phyloP scores from a whole-genome alignment of 805 yeast genomes.

The Ogataea allantospora region DNA sequence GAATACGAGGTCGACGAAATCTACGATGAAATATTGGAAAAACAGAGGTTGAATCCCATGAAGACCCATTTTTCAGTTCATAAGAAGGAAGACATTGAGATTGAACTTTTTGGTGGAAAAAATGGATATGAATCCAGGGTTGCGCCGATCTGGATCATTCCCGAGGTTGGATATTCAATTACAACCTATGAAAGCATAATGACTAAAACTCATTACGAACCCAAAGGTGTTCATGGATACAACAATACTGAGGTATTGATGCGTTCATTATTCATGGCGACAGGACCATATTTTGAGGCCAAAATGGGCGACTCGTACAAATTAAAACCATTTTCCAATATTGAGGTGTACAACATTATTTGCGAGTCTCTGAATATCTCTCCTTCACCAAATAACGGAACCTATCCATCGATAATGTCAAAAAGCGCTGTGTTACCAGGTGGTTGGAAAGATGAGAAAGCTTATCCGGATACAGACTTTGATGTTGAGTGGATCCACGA shows the following conservation, averaged over 20 bases:
- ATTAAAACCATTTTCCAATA: constrained; percentile 66
- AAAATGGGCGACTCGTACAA: constrained; percentile 32
- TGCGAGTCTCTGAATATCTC: constrained; percentile 58
- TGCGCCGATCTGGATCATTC: constrained; percentile 85
- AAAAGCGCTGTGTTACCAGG: constrained; percentile 33
- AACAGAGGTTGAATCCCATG: constrained; percentile 31
- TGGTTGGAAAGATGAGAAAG: constrained; percentile 46
- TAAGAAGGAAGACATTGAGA: constrained; percentile 51
- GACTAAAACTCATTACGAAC: constrained; percentile 49
- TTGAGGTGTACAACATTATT: constrained; percentile 69
- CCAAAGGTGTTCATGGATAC: constrained; percentile 84
- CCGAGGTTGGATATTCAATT: constrained; percentile 76
- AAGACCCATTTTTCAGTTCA: constrained; percentile 45
- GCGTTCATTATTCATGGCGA: constrained; percentile 78
- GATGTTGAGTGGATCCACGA: constrained; percentile 40
- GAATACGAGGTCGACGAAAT: constrained; percentile 43
- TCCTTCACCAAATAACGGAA: constrained; percentile 64
- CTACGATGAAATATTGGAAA: constrained; percentile 40
- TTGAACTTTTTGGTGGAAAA: constrained; percentile 57
- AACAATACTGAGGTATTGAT: constrained; percentile 72
- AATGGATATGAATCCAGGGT: constrained; percentile 52
- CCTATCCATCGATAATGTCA: constrained; percentile 31
- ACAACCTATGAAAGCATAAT: constrained; percentile 60
- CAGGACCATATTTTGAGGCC: constrained; percentile 71
- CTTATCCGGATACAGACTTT: constrained; percentile 52